phyloP scores from a whole-genome alignment of 2,329 filamentous ascomycete genomes.

The Sclerotinia borealis region DNA sequence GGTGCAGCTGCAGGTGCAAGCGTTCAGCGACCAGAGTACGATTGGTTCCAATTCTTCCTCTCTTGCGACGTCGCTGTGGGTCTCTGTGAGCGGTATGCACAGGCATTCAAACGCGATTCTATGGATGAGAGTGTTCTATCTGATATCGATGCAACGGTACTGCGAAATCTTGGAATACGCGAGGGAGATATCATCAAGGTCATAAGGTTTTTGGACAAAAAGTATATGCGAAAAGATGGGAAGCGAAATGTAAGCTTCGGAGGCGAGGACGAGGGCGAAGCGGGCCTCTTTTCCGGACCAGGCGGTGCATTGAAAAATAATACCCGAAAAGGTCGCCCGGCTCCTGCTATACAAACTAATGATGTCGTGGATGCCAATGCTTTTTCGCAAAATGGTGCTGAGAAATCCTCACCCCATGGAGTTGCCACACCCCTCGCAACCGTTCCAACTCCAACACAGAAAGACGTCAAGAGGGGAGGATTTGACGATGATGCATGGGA shows the following conservation, averaged over 20 bases:
- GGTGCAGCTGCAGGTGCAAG: constrained; percentile 56
- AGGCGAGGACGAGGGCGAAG: constrained; percentile 46
- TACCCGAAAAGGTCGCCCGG: constrained; percentile 83
- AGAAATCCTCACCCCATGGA: constrained; percentile 36
- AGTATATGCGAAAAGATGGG: constrained; percentile 62
- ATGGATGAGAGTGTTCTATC: constrained; percentile 93
- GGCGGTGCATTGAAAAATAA: constrained; percentile 92
- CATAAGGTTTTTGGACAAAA: constrained; percentile 80
- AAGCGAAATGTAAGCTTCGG: constrained; percentile 48
- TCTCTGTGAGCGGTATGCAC: constrained; percentile 88
- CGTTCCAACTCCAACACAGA: constrained; percentile 38
- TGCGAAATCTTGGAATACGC: constrained; percentile 85
- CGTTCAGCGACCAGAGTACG: constrained; percentile 69
- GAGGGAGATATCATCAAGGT: constrained; percentile 96
- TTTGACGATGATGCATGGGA: constrained; percentile 99
- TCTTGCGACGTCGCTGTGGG: constrained; percentile 86
- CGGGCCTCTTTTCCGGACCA: constrained; percentile 84
- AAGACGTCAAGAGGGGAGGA: constrained; percentile 49
- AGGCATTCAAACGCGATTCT: constrained; percentile 81
- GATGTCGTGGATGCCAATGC: constrained; percentile 84
- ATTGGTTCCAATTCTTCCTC: constrained; percentile 99
- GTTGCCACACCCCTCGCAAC: constrained; percentile 42
- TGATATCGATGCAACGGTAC: constrained; percentile 75
- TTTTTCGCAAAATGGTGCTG: constrained; percentile 53
- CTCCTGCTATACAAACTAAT: constrained; percentile 77